Evolutionary conservation across 768 basidiomycete species (phyloP).

Genomic region (Sistotremastrum suecicum): DNA sequence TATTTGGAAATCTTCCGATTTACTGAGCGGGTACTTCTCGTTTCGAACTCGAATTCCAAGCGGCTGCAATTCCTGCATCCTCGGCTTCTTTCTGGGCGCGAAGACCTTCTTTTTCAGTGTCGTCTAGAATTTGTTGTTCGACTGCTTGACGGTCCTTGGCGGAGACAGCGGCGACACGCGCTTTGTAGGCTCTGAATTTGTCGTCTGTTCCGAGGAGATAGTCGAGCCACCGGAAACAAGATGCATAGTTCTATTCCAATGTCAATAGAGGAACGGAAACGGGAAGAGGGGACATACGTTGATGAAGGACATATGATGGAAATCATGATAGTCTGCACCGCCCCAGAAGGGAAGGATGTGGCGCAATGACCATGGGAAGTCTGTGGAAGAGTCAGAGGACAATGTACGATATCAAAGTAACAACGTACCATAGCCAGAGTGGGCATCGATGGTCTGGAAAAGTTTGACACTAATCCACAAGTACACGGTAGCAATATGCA

Average conservation of each 20-base stretch:
- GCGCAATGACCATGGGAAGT: constrained; percentile 96
- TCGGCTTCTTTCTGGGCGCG: neutral
- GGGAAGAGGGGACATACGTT: constrained; percentile 23
- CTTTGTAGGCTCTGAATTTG: constrained; percentile 76
- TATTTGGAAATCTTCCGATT: too few relatives aligned
- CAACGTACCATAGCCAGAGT: constrained; percentile 80
- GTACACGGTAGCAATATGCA: constrained; percentile 91
- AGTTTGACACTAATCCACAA: constrained; percentile 87
- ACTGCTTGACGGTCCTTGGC: constrained; percentile 9
- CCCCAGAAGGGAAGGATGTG: constrained; percentile 93
- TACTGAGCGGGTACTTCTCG: too few relatives aligned
- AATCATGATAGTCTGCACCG: constrained; percentile 95
- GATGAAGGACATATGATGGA: constrained; percentile 94
- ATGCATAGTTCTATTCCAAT: constrained; percentile 53
- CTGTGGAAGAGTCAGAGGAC: constrained; percentile 18
- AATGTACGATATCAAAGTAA: neutral
- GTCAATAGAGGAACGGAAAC: constrained; percentile 4
- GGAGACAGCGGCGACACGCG: constrained; percentile 40
- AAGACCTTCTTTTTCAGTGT: neutral
- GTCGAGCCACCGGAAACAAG: constrained; percentile 92
- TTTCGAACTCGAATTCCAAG: too few relatives aligned
- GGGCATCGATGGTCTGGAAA: constrained; percentile 95
- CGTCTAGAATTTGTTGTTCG: constrained; percentile 3
- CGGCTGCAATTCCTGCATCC: neutral
- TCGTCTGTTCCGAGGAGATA: constrained; percentile 77